Percentiles rank a stretch among this genome's conserved stretches.
phyloP scores from a whole-genome alignment of 257 asterid species.

The Marsdenia floribunda region DNA sequence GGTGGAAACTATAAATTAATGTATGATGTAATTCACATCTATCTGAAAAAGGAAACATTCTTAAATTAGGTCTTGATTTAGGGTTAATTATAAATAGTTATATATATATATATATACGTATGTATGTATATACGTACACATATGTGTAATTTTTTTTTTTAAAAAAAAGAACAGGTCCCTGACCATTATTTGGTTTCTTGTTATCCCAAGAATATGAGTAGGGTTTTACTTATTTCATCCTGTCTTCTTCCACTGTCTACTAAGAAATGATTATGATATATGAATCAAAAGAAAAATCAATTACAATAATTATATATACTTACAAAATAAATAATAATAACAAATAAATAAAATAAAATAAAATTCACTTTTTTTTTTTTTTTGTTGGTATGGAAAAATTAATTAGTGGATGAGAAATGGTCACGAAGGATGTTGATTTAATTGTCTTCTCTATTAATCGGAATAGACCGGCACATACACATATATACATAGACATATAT shows the following conservation, averaged over 20 bases:
- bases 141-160: too few relatives aligned
- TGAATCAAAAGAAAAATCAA: background rate
- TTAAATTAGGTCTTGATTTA: too few relatives aligned
- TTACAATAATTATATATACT: background rate
- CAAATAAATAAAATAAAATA: background rate
- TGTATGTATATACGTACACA: too few relatives aligned
- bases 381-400: background rate
- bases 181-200: too few relatives aligned
- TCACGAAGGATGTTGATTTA: background rate
- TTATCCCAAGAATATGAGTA: background rate
- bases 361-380: too few relatives aligned
- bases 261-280: constrained; percentile 1
- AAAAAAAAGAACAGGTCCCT: too few relatives aligned
- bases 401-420: background rate
- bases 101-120: too few relatives aligned
- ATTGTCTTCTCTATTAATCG: background rate
- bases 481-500: too few relatives aligned
- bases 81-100: too few relatives aligned
- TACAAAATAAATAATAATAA: background rate
- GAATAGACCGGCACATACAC: background rate
- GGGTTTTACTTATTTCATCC: background rate
- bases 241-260: background rate
- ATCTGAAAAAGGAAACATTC: too few relatives aligned
- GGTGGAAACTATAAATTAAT: too few relatives aligned
- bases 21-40: background rate